Base-by-base conservation (phyloP, 2,329 filamentous ascomycete species). In the Polychaeton citri region DNA sequence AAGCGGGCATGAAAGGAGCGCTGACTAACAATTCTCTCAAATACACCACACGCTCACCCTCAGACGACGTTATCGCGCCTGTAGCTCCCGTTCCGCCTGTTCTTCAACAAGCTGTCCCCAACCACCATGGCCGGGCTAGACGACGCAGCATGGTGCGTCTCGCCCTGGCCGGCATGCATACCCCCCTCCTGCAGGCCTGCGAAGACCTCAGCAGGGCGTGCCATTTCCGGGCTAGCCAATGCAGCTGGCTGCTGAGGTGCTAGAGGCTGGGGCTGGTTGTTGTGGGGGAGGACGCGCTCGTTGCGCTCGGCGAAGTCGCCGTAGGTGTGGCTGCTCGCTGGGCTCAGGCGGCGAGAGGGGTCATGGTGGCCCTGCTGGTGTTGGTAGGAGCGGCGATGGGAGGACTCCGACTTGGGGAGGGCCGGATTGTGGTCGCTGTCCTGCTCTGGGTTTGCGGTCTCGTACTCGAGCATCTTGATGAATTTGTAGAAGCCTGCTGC, bases 401-500 rank as follows among this genome's bases (percentile, higher is more conserved):
- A 30, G 13, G n/a, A 34, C 31, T 36, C 34, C 4, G 21, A 15
- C 4, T 35, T 35, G 10, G 4, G 8, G 21, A 12, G 13, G 31
- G 30, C 32, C 30, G 8, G n/a, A n/a, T 34, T 38, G 32, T 46
- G 40, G 32, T 44, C 43, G 30, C 40, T 41, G 33, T 53, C 51
- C 32, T 53, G 51, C 24, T 46, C 44, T 2, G 50, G 50, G 31
- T 57, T 57, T 17, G 51, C 53, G 36, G 48, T 55, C 40, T 52
- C 49, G 41, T 57, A 57, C 37, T 54, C 52, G 19, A 55, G 43
- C 21, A 50, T 43, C 37, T 55, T 51, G 44, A 55, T 48, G 21
- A 54, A 41, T n/a, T 50, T 51, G 38, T 55, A 57, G 42, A 57
- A 57, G 6, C 45, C 50, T 17, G 45, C 53, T 2, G 52, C 52